These are phyloP conservation scores for Aspergillus sclerotiicarbonarius DNA, from an alignment of 495 filamentous ascomycete species.

Conservation along the genomic window DNA sequence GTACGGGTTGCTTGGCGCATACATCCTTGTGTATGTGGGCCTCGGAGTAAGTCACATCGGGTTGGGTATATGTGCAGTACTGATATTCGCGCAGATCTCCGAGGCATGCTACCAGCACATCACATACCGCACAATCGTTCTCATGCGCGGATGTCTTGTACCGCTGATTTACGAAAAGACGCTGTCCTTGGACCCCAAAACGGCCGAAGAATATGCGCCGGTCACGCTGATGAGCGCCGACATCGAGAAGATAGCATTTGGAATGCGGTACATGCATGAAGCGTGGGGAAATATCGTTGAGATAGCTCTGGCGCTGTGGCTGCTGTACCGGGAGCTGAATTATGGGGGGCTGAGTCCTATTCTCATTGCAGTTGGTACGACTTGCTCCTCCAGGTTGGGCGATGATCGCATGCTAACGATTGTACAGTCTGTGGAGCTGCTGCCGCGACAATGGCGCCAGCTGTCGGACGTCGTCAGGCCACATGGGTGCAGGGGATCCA, in stretches of 20 bases:
- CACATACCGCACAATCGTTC: not conserved
- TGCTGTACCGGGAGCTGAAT: not conserved
- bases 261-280: not conserved
- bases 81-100: not conserved
- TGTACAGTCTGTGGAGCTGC: not conserved
- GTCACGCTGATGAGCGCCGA: constrained; percentile 1
- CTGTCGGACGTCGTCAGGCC: not conserved
- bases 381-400: not conserved
- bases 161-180: not conserved
- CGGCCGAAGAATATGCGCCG: not conserved
- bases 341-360: not conserved
- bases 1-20: not conserved
- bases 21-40: not conserved
- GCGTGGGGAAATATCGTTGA: constrained; percentile 2
- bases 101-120: not conserved
- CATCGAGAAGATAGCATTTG: not conserved
- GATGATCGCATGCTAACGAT: not conserved
- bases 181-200: not conserved
- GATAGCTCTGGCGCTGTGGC: not conserved
- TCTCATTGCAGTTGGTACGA: not conserved
- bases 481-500: not conserved
- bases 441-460: not conserved
- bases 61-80: not conserved
- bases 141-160: not conserved
- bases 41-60: not conserved